Conservation (phyloP, 2,329 filamentous ascomycete species). For the Trichoderma hamatum region DNA sequence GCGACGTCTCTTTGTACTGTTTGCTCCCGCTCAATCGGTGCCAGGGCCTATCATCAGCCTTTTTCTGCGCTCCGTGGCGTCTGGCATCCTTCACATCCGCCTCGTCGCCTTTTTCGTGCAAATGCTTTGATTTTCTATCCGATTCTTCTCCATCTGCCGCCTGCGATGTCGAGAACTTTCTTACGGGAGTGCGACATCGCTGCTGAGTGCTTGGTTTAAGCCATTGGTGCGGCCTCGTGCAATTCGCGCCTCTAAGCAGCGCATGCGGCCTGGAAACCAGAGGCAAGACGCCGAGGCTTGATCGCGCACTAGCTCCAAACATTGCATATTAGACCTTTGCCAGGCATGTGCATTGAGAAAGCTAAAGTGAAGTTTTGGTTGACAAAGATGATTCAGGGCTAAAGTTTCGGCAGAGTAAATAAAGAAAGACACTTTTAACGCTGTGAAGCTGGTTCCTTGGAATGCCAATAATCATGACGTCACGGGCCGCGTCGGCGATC, state of each 20-base stretch:
- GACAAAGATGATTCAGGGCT: neutral
- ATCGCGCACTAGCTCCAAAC: constrained; percentile 16
- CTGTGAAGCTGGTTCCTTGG: neutral
- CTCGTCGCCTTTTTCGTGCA: constrained; percentile 32
- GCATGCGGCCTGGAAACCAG: neutral
- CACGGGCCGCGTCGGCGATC: constrained; percentile 2
- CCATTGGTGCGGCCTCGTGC: neutral
- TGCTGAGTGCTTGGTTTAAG: neutral
- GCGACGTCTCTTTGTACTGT: constrained; percentile 39
- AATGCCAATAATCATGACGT: constrained; percentile 17
- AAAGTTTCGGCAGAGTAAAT: neutral
- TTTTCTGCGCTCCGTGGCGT: constrained; percentile 47
- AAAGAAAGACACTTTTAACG: neutral
- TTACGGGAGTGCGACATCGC: constrained; percentile 15
- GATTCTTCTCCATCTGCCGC: constrained; percentile 27
- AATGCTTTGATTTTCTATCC: constrained; percentile 25
- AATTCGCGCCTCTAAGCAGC: neutral
- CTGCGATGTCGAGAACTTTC: constrained; percentile 33
- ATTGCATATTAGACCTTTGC: constrained; percentile 9
- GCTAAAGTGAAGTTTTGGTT: neutral
- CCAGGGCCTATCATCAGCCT: constrained; percentile 67
- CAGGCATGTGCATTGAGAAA: neutral
- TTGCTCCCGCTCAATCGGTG: constrained; percentile 61
- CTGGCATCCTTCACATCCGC: constrained; percentile 31
- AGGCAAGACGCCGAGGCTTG: constrained; percentile 6